phyloP scores from a whole-genome alignment of 2,329 filamentous ascomycete species.

The Cladosporium sphaerospermum region DNA sequence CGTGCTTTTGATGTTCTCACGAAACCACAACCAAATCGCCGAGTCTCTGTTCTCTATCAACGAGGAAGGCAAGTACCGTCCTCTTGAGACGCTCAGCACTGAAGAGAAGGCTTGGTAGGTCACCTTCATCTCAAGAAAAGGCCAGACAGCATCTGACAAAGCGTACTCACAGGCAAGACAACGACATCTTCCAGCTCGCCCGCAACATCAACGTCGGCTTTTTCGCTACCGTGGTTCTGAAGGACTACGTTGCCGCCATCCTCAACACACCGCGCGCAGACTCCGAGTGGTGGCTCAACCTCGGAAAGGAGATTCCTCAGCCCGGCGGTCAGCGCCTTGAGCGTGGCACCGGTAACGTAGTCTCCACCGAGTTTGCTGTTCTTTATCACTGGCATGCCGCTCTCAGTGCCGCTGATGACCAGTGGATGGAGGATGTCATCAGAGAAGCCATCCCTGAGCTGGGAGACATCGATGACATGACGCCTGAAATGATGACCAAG shows the following conservation, averaged over 20 bases:
- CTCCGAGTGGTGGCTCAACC: slow-evolving; percentile 40
- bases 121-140: slow-evolving; percentile 7
- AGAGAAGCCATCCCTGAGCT: slow-evolving; percentile 13
- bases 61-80: slow-evolving; percentile 39
- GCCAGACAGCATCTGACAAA: slow-evolving; percentile 11
- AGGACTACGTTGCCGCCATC: slow-evolving; percentile 44
- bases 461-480: slow-evolving; percentile 32
- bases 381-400: slow-evolving; percentile 45
- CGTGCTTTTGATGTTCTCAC: slow-evolving; percentile 38
- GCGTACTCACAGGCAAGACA: slow-evolving; percentile 36
- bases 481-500: slow-evolving; percentile 35
- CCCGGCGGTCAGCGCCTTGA: slow-evolving; percentile 35
- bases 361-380: slow-evolving; percentile 43
- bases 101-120: slow-evolving; percentile 32
- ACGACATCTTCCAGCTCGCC: slow-evolving; percentile 43
- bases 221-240: slow-evolving; percentile 41
- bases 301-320: slow-evolving; percentile 36
- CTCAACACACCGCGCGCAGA: slow-evolving; percentile 41
- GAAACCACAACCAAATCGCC: slow-evolving; percentile 42
- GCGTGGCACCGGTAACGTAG: slow-evolving; percentile 39
- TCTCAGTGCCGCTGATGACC: slow-evolving; percentile 39
- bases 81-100: slow-evolving; percentile 32
- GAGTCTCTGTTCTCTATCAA: slow-evolving; percentile 37
- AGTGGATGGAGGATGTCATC: slow-evolving; percentile 42
- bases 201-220: slow-evolving; percentile 45